phyloP scores from a whole-genome alignment of 257 asterid species.

The Solanum pinnatisectum region DNA sequence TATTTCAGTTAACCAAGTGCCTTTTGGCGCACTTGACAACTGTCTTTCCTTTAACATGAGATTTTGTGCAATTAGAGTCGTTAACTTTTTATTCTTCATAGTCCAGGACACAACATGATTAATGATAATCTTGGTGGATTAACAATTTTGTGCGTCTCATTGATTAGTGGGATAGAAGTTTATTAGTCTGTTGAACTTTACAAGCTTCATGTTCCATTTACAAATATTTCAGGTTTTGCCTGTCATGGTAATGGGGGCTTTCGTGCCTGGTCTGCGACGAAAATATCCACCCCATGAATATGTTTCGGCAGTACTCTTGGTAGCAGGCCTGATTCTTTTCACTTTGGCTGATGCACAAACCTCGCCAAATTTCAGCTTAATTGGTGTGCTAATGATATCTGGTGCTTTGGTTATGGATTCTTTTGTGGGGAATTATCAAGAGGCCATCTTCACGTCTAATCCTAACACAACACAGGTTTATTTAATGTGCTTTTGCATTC shows the following conservation, averaged over 20 bases:
- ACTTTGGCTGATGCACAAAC: conserved; percentile 89
- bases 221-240: conserved; percentile 62
- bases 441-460: conserved; percentile 80
- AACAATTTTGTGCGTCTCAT: not conserved
- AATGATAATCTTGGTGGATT: not conserved
- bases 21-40: not conserved
- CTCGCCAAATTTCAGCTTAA: conserved; percentile 73
- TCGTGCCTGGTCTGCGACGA: conserved; percentile 82
- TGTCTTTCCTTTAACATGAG: not conserved
- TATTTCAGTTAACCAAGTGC: not conserved
- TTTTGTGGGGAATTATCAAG: conserved; percentile 78
- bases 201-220: not conserved
- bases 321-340: conserved; percentile 75
- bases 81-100: not conserved
- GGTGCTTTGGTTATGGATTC: conserved; percentile 88
- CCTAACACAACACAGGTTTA: conserved; percentile 83
- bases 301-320: conserved; percentile 70
- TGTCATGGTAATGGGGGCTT: conserved; percentile 96
- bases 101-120: not conserved
- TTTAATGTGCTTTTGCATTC: not conserved
- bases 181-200: not conserved
- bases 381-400: conserved; percentile 78
- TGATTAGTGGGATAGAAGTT: not conserved
- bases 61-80: not conserved
- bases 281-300: conserved; percentile 83